Evolutionary conservation across 208 protist species (phyloP).

Genomic region (Trypanosoma melophagium): DNA sequence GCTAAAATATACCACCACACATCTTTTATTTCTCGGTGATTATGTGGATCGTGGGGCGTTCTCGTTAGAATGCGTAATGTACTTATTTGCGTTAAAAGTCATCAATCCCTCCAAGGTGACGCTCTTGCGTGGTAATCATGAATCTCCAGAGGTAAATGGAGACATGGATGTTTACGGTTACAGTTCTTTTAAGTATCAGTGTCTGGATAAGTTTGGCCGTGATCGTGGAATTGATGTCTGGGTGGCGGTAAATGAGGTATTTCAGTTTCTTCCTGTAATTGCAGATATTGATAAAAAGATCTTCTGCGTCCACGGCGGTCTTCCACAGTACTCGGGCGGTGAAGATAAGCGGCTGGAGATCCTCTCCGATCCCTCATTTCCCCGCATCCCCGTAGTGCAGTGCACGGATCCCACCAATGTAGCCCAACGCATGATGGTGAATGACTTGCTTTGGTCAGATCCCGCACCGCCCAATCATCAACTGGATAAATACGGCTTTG

Average conservation of each 20-base stretch:
- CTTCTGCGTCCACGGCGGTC: constrained; percentile 94
- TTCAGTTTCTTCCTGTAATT: constrained; percentile 91
- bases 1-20: constrained; percentile 88
- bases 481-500: constrained; percentile 88
- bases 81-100: constrained; percentile 87
- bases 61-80: constrained; percentile 88
- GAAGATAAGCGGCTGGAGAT: constrained; percentile 88
- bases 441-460: constrained; percentile 91
- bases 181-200: constrained; percentile 92
- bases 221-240: constrained; percentile 87
- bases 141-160: constrained; percentile 90
- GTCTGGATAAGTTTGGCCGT: constrained; percentile 87
- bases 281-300: constrained; percentile 94
- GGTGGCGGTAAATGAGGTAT: constrained; percentile 90
- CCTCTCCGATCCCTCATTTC: constrained; percentile 80
- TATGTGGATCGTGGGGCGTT: constrained; percentile 97
- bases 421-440: constrained; percentile 88
- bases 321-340: constrained; percentile 89
- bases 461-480: constrained; percentile 79
- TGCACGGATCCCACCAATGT: constrained; percentile 83
- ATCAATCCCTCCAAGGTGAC: constrained; percentile 89
- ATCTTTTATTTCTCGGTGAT: constrained; percentile 98
- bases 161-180: constrained; percentile 92
- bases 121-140: constrained; percentile 93
- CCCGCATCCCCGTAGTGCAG: constrained; percentile 83